A percentile compares a stretch with the other conserved stretches of the same genome.
phyloP scores from a whole-genome alignment of 139 green algal species.

The Protoeuglena noctilucae region DNA sequence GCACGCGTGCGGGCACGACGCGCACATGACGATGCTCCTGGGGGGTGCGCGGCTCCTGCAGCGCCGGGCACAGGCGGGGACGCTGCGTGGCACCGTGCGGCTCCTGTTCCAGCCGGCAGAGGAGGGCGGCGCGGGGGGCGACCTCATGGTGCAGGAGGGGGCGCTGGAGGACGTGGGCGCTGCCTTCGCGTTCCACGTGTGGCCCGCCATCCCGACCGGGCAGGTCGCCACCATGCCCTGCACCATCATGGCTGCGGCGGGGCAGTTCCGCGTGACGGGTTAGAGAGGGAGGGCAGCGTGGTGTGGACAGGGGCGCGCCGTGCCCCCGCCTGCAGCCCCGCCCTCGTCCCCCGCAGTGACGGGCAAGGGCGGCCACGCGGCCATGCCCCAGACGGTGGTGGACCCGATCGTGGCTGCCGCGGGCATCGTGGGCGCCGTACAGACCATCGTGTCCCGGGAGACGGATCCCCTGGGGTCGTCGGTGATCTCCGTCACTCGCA shows the following conservation, averaged over 20 bases:
- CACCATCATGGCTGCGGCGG: slow-evolving; percentile 60
- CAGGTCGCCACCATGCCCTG: slow-evolving; percentile 35
- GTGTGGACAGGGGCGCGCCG: too few species aligned
- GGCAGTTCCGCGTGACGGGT: slow-evolving; percentile 39
- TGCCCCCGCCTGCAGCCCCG: too few species aligned
- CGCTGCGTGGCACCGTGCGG: slow-evolving; percentile 42
- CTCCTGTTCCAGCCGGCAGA: slow-evolving; percentile 89
- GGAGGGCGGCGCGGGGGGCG: slow-evolving; percentile 58
- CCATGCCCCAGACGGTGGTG: slow-evolving; percentile 56
- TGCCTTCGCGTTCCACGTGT: slow-evolving; percentile 65
- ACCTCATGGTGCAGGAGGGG: slow-evolving; percentile 38
- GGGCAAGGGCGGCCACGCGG: slow-evolving; percentile 64
- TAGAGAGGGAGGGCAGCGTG: neutral
- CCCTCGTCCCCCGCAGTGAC: too few species aligned
- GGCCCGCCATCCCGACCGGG: slow-evolving; percentile 43
- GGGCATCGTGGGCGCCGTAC: slow-evolving; percentile 9
- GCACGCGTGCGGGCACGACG: slow-evolving; percentile 84
- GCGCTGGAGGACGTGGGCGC: slow-evolving; percentile 26
- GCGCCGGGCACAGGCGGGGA: slow-evolving; percentile 15
- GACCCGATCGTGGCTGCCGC: slow-evolving; percentile 39
- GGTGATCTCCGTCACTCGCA: slow-evolving; percentile 15
- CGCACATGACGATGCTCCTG: slow-evolving; percentile 71
- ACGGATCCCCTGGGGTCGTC: slow-evolving; percentile 13
- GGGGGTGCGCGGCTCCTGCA: slow-evolving; percentile 63
- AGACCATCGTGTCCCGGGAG: slow-evolving; percentile 17